Evolutionary conservation across 257 asterid genomes (phyloP).

Genomic region (Dorcoceras hygrometricum): DNA sequence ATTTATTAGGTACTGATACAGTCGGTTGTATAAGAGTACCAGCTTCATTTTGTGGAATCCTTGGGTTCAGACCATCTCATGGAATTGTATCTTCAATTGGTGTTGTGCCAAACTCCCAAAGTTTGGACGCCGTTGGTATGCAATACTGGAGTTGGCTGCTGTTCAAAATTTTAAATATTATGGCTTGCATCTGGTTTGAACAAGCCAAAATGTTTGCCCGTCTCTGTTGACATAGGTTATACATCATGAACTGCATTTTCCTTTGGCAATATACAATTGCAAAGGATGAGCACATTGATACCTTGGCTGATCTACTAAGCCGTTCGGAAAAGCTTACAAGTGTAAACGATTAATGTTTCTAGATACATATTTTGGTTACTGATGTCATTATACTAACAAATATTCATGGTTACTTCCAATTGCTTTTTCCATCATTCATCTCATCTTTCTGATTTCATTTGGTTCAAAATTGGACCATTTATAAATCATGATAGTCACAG

Average conservation of each 20-base stretch:
- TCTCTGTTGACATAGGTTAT: neutral
- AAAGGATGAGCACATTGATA: conserved; percentile 1
- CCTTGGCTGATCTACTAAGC: conserved; percentile 8
- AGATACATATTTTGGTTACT: too few relatives aligned
- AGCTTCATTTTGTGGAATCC: conserved; percentile 67
- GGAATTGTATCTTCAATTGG: conserved; percentile 73
- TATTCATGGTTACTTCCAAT: conserved; percentile 6
- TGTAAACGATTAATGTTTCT: too few relatives aligned
- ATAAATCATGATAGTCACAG: neutral
- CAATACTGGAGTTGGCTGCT: conserved; percentile 19
- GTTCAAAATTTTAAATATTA: conserved; percentile 2
- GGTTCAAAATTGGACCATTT: neutral
- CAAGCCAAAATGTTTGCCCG: neutral
- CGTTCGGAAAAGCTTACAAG: neutral
- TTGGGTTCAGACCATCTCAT: conserved; percentile 89
- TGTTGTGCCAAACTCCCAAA: conserved; percentile 77
- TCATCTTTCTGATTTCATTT: conserved; percentile 1
- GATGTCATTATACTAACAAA: too few relatives aligned
- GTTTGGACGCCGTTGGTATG: conserved; percentile 90
- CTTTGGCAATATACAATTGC: neutral
- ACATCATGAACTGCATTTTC: neutral
- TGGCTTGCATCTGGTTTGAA: conserved; percentile 3
- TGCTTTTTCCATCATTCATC: neutral
- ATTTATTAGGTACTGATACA: conserved; percentile 71
- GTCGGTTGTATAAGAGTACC: conserved; percentile 59